phyloP scores from a whole-genome alignment of 2,329 filamentous ascomycete species.

The Epichloe glyceriae region DNA sequence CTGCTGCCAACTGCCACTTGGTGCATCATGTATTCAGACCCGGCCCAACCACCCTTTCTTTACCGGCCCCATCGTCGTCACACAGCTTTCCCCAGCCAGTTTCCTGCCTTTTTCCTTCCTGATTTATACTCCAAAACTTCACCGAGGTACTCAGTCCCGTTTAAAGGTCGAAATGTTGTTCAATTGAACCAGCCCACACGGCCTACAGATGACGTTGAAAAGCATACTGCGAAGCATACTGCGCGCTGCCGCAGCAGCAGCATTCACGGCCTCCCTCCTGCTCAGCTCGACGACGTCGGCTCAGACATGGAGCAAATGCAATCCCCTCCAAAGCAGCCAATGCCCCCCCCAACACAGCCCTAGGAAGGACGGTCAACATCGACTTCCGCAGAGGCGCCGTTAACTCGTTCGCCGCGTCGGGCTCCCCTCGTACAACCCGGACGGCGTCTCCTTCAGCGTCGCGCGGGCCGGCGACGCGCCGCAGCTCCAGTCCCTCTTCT shows the following conservation, averaged over 20 bases:
- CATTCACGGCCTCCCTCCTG: slow-evolving; percentile 5
- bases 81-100: too few relatives aligned
- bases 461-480: slow-evolving; percentile 68
- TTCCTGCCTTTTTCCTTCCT: too few relatives aligned
- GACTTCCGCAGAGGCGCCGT: slow-evolving; percentile 72
- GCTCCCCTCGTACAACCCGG: slow-evolving; percentile 56
- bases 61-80: too few relatives aligned
- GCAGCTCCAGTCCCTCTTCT: slow-evolving; percentile 79
- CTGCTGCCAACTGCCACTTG: too few relatives aligned
- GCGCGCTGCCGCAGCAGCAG: slow-evolving; percentile 1
- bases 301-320: slow-evolving; percentile 29
- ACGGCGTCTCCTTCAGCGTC: slow-evolving; percentile 76
- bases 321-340: slow-evolving; percentile 27
- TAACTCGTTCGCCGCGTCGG: slow-evolving; percentile 61
- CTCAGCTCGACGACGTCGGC: slow-evolving; percentile 15
- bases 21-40: too few relatives aligned
- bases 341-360: slow-evolving; percentile 69
- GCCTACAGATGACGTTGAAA: not conserved
- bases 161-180: not conserved
- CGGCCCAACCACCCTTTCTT: too few relatives aligned
- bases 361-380: slow-evolving; percentile 70
- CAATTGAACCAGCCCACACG: not conserved
- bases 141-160: too few relatives aligned
- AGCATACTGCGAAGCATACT: not conserved
- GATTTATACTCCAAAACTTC: too few relatives aligned